Evolutionary conservation across 2,329 filamentous ascomycete species (phyloP).

Genomic region (Colletotrichum viniferum): DNA sequence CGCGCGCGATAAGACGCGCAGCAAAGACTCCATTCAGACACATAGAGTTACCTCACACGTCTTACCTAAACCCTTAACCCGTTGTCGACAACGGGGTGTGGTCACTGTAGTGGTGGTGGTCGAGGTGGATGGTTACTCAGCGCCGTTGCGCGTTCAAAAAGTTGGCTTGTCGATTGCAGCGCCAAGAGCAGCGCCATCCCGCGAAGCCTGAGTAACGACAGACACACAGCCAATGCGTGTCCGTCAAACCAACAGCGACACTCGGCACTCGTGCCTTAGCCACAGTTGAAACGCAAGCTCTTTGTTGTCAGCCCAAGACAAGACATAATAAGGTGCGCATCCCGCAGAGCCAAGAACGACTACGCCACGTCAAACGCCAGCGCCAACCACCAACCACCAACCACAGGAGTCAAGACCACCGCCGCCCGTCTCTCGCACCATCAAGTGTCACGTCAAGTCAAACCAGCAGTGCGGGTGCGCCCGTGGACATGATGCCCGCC

Average conservation of each 20-base stretch:
- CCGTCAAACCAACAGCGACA: neutral
- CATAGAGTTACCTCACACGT: neutral
- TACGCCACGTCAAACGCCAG: neutral
- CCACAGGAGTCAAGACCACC: neutral
- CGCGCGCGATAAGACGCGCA: neutral
- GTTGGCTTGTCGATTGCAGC: neutral
- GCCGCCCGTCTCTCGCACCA: neutral
- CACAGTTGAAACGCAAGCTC: conserved; percentile 2
- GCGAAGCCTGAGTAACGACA: neutral
- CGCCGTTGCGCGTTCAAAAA: neutral
- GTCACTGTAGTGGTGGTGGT: too few species aligned
- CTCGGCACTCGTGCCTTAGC: neutral
- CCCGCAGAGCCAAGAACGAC: neutral
- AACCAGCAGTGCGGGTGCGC: neutral
- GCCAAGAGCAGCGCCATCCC: neutral
- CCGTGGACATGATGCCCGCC: conserved; percentile 10
- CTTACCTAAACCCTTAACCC: neutral
- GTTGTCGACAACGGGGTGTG: neutral
- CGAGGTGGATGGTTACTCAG: neutral
- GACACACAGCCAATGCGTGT: neutral
- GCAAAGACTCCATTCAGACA: neutral
- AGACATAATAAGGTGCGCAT: neutral
- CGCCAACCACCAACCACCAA: neutral
- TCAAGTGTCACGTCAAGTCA: neutral
- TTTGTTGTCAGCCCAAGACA: neutral